phyloP scores from a whole-genome alignment of 129 eudicot species.

The Scalesia atractyloides region DNA sequence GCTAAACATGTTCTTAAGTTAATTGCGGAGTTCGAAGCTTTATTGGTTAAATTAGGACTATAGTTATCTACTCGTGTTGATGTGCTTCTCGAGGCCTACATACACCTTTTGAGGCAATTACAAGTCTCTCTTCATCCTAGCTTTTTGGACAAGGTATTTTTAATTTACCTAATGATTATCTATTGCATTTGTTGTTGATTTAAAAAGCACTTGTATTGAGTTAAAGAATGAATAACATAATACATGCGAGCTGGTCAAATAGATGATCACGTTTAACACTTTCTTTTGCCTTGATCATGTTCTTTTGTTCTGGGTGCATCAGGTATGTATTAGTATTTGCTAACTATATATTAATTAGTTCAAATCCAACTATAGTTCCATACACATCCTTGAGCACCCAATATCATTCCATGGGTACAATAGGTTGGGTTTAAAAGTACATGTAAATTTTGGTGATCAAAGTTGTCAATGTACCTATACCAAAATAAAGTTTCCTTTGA shows the following conservation, averaged over 20 bases:
- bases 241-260: neutral
- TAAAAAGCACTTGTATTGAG: too few relatives aligned
- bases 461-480: too few relatives aligned
- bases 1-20: constrained; percentile 63
- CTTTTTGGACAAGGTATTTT: constrained; percentile 63
- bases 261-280: neutral
- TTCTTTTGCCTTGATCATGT: constrained; percentile 2
- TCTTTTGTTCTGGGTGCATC: constrained; percentile 1
- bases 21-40: constrained; percentile 40
- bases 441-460: too few relatives aligned
- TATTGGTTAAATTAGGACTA: constrained; percentile 11
- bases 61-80: constrained; percentile 86
- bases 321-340: constrained; percentile 44
- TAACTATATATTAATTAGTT: neutral
- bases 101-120: constrained; percentile 67
- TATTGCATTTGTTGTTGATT: neutral
- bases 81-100: constrained; percentile 92
- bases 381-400: neutral
- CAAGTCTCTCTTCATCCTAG: constrained; percentile 99
- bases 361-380: neutral
- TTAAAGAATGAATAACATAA: neutral
- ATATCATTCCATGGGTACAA: neutral
- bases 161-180: neutral
- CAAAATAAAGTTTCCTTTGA: neutral
- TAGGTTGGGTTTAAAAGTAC: too few relatives aligned